Percentiles rank a stretch among this genome's conserved stretches.
These are phyloP conservation scores for Pichia sp. DNA, from an alignment of 1,139 yeast genomes.

Conservation along the genomic window DNA sequence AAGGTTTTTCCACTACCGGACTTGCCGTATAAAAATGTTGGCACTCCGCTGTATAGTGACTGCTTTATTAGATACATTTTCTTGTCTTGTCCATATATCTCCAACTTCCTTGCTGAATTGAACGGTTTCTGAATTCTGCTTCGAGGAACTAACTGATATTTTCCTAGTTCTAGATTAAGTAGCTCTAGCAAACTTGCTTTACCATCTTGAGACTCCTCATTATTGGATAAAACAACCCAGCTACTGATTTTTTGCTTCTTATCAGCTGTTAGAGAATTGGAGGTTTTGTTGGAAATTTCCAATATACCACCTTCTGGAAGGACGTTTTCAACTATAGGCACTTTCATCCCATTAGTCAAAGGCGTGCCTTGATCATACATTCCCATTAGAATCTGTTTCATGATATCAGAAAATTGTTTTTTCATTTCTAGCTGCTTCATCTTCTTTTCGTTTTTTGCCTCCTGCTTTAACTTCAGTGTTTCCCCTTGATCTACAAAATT, in stretches of 20 bases:
- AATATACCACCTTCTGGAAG: conserved; percentile 64
- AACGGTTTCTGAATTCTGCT: conserved; percentile 39
- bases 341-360: conserved; percentile 44
- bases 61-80: conserved; percentile 40
- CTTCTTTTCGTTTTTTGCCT: conserved; percentile 21
- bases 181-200: neutral
- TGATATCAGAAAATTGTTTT: conserved; percentile 15
- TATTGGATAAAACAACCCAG: conserved; percentile 1
- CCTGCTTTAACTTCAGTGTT: conserved; percentile 19
- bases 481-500: neutral
- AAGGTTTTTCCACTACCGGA: conserved; percentile 80
- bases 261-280: neutral
- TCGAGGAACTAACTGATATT: conserved; percentile 46
- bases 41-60: conserved; percentile 48
- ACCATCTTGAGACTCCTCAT: neutral
- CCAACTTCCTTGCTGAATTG: neutral
- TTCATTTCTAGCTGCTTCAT: conserved; percentile 31
- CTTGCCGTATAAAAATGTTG: conserved; percentile 64
- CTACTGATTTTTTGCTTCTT: neutral
- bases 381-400: conserved; percentile 8
- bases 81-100: conserved; percentile 57
- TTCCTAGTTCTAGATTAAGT: conserved; percentile 35
- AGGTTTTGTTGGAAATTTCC: conserved; percentile 28
- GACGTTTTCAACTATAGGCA: conserved; percentile 45
- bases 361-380: conserved; percentile 26